Base-by-base conservation (phyloP, 805 yeast genomes). In the Sugiyamaella americana region DNA sequence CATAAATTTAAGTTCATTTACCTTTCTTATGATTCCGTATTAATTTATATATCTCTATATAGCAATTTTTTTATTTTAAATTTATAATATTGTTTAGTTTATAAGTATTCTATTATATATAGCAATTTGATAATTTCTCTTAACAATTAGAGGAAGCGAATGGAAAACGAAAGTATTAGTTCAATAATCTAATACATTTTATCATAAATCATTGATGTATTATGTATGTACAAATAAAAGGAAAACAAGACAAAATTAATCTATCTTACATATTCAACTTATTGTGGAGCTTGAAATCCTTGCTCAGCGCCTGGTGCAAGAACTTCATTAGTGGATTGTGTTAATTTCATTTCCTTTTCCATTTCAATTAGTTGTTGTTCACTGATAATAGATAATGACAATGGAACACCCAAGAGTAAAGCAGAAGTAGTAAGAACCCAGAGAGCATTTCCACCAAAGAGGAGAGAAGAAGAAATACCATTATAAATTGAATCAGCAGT, bases 331-430 rank as follows among this genome's bases (percentile, higher is more conserved):
- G 62, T 54, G 24, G 61, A 53, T 51, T 57, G 62, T 22, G 57
- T 49, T 37, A 60, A 67, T 68, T 83, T 79, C 75, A 87, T 81
- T 64, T 88, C 93, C 72, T 85, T 87, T 73, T 89, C 97, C 82
- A 87, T 77, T 71, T 89, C 97, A 63, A 82, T 80, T 65, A 89
- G 77, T 72, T 91, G 97, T 64, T 88, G 94, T 72, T 91, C 97
- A 51, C 88, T 81, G 24, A 93, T 74, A 58, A 93, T 85, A 44
- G 96, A 83, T 59, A 93, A 73, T 5, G 96, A 82, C 58, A 87
- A 75, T 54, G 99, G 99, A 40, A 88, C 95, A 64, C 96, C 97
- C 58, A 93, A 72, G 52, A 93, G 76, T 58, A 93, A 71, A 37
- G 86, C 80, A 37, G 93, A 78, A 10, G 98, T 82, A 10, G 96